Conservation (phyloP, 768 basidiomycete species). For the Cytidiella melzeri region DNA sequence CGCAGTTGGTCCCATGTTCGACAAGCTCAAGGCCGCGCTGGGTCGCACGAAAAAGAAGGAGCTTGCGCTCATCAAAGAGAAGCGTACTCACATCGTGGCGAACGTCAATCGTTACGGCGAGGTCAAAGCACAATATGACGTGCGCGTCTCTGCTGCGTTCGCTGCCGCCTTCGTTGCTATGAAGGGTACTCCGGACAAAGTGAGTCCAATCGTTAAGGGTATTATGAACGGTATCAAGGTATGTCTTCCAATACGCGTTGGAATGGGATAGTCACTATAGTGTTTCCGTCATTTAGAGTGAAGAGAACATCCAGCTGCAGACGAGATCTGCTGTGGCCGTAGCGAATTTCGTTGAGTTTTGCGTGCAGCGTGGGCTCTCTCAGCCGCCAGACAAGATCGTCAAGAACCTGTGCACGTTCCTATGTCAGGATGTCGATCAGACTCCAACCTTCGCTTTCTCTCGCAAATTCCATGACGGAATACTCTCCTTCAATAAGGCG, state of each 20-base stretch:
- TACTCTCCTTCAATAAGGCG: conserved; percentile 63
- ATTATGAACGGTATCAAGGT: conserved; percentile 99
- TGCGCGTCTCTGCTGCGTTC: conserved; percentile 82
- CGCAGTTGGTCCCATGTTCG: conserved; percentile 66
- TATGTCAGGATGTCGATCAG: conserved; percentile 85
- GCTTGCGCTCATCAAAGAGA: conserved; percentile 67
- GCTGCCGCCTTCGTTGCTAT: conserved; percentile 90
- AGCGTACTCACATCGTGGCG: conserved; percentile 57
- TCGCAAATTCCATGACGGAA: conserved; percentile 58
- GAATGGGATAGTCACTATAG: neutral
- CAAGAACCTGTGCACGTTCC: conserved; percentile 93
- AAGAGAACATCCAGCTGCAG: conserved; percentile 86
- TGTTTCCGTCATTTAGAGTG: conserved; percentile 43
- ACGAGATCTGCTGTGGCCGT: conserved; percentile 82
- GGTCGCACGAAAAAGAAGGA: conserved; percentile 77
- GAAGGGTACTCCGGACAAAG: conserved; percentile 80
- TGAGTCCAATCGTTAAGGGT: conserved; percentile 93
- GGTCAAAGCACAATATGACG: conserved; percentile 80
- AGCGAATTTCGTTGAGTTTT: conserved; percentile 84
- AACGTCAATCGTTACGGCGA: conserved; percentile 78
- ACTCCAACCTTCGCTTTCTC: conserved; percentile 83
- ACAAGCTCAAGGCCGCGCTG: conserved; percentile 65
- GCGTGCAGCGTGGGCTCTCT: conserved; percentile 59
- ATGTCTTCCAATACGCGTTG: conserved; percentile 15
- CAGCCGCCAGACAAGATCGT: conserved; percentile 96